phyloP scores from a whole-genome alignment of 2,329 filamentous ascomycete genomes.

The Xylariaceae sp. region DNA sequence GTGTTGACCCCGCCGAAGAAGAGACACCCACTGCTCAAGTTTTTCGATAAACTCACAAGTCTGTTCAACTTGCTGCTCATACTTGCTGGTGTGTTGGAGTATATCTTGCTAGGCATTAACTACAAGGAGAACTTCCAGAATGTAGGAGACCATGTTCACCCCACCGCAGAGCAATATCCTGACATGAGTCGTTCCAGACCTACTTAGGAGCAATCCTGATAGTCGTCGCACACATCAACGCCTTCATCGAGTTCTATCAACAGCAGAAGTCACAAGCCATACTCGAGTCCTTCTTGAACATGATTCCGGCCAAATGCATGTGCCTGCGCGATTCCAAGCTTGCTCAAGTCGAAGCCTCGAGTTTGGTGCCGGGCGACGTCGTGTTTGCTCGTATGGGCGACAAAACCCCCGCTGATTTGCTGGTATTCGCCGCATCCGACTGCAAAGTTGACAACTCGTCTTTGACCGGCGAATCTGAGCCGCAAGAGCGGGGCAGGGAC shows the following conservation, averaged over 20 bases:
- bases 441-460: constrained; percentile 1
- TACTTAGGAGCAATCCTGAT: not conserved
- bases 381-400: not conserved
- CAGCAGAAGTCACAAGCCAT: not conserved
- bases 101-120: not conserved
- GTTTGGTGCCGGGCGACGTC: constrained; percentile 1
- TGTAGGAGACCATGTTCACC: not conserved
- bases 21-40: not conserved
- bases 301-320: not conserved
- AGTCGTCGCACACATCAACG: not conserved
- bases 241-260: not conserved
- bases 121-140: not conserved
- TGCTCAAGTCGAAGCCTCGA: not conserved
- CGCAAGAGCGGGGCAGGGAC: not conserved
- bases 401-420: constrained; percentile 1
- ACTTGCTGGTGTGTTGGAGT: not conserved
- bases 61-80: not conserved
- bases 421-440: not conserved
- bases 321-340: not conserved
- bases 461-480: constrained; percentile 2
- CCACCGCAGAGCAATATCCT: not conserved
- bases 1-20: not conserved
- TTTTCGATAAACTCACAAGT: not conserved
- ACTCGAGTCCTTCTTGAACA: not conserved
- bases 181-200: not conserved